Conservation (phyloP, 2,329 filamentous ascomycete genomes). For the Xylaria sp. region DNA sequence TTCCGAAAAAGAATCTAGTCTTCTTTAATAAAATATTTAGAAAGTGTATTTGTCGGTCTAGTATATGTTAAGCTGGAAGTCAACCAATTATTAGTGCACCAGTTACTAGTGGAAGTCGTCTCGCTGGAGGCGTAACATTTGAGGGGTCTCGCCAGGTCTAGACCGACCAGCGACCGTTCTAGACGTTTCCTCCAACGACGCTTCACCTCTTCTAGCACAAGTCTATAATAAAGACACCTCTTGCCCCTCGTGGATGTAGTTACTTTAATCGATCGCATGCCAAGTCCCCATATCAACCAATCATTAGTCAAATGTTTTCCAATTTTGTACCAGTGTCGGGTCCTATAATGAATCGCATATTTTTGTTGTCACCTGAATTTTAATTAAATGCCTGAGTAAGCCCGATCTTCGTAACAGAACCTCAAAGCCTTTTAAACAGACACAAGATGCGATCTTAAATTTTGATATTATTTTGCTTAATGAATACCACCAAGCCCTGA, state of each 20-base stretch:
- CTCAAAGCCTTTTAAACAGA: background rate
- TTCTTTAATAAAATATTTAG: background rate
- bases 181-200: background rate
- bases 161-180: background rate
- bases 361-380: too few relatives aligned
- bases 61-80: background rate
- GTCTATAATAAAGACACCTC: background rate
- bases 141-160: background rate
- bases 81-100: background rate
- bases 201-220: slow-evolving; percentile 4
- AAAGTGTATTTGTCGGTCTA: background rate
- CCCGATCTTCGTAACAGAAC: background rate
- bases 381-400: background rate
- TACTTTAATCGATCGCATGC: background rate
- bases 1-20: too few relatives aligned
- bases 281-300: background rate
- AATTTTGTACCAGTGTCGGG: background rate
- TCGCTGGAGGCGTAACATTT: background rate
- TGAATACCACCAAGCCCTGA: background rate
- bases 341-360: background rate
- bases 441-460: background rate
- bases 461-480: background rate
- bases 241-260: background rate
- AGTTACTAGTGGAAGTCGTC: background rate
- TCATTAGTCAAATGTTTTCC: background rate